A percentile compares a stretch with the other conserved stretches of the same genome.
phyloP scores from a whole-genome alignment of 208 protist species.

The Leishmania amazonensis region DNA sequence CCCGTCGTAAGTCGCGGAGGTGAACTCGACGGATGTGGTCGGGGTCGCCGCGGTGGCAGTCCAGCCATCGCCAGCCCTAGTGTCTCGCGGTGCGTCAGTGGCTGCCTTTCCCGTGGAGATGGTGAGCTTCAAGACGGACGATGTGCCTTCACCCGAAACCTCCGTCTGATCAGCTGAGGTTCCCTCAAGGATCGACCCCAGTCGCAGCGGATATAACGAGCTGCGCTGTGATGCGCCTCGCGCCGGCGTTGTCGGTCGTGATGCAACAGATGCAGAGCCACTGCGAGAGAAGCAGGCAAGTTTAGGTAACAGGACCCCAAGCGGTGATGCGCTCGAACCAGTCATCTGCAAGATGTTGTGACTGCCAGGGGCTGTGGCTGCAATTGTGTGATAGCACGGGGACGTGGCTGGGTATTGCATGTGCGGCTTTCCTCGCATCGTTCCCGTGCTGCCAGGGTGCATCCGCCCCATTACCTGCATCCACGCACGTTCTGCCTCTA shows the following conservation, averaged over 20 bases:
- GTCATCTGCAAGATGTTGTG: background rate
- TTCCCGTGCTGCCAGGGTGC: background rate
- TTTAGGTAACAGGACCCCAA: background rate
- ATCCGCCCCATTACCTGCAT: background rate
- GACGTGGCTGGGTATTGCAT: background rate
- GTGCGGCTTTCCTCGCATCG: background rate
- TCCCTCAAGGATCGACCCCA: background rate
- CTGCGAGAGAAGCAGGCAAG: background rate
- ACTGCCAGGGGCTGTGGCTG: background rate
- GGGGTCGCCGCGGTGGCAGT: background rate
- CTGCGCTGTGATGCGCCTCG: background rate
- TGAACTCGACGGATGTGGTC: conserved; percentile 30
- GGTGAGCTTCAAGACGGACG: background rate
- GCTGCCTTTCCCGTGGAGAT: background rate
- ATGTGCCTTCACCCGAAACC: background rate
- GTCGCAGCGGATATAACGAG: background rate
- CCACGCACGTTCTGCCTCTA: background rate
- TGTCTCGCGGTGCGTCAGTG: too few relatives aligned
- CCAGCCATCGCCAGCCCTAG: background rate
- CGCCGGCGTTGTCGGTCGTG: background rate
- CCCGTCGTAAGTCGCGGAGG: conserved; percentile 53
- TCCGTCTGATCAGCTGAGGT: background rate
- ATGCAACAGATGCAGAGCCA: background rate
- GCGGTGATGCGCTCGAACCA: background rate
- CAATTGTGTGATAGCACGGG: background rate